phyloP scores from a whole-genome alignment of 1,139 yeast species.

The Tardiomyces blankii region DNA sequence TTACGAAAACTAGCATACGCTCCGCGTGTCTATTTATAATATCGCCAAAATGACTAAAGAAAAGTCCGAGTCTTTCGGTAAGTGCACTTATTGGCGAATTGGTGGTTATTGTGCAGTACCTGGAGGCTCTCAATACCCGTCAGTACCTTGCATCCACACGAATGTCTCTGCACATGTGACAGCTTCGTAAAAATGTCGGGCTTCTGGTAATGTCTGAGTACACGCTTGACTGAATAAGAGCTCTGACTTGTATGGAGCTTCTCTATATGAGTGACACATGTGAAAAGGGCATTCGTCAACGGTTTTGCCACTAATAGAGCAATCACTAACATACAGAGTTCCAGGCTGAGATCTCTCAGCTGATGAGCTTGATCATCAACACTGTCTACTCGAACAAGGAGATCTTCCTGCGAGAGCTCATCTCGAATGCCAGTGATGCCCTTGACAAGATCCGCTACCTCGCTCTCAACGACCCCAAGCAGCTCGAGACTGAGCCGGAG shows the following conservation, averaged over 20 bases:
- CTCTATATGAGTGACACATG: too few species aligned
- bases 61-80: not conserved
- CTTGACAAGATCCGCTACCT: slow-evolving; percentile 95
- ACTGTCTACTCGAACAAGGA: slow-evolving; percentile 99
- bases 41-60: not conserved
- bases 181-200: too few species aligned
- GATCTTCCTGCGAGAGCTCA: slow-evolving; percentile 97
- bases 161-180: too few species aligned
- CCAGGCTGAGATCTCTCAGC: slow-evolving; percentile 99
- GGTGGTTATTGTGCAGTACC: not conserved
- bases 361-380: slow-evolving; percentile 99
- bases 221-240: too few species aligned
- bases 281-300: too few species aligned
- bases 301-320: not conserved
- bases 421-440: slow-evolving; percentile 97
- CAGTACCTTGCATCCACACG: too few species aligned
- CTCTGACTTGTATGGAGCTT: too few species aligned
- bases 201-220: too few species aligned
- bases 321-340: slow-evolving; percentile 40
- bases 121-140: too few species aligned
- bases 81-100: not conserved
- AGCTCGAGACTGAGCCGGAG: slow-evolving; percentile 92
- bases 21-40: not conserved
- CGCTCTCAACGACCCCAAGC: slow-evolving; percentile 84
- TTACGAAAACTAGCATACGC: too few species aligned